These are phyloP conservation scores for Dunaliella primolecta DNA, from an alignment of 139 green algal genomes.

Conservation along the genomic window DNA sequence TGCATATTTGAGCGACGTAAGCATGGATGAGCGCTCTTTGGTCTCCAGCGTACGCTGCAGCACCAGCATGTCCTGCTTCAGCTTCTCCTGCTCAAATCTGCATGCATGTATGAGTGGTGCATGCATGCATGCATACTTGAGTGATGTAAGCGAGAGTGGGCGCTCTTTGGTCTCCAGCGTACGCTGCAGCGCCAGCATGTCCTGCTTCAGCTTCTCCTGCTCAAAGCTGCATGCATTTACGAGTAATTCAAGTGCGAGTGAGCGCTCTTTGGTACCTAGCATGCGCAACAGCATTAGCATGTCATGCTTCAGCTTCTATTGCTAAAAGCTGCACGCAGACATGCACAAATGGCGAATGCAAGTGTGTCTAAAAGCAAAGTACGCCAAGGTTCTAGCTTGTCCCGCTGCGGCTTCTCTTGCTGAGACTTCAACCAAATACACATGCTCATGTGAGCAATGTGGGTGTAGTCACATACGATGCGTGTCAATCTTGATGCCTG, in stretches of 20 bases:
- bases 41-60: slow-evolving; percentile 45
- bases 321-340: slow-evolving; percentile 42
- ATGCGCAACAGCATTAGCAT: slow-evolving; percentile 33
- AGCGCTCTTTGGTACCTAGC: slow-evolving; percentile 56
- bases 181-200: too few relatives aligned
- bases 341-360: too few relatives aligned
- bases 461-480: too few relatives aligned
- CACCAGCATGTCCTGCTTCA: slow-evolving; percentile 42
- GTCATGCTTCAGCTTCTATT: slow-evolving; percentile 51
- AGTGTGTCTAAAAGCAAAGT: too few relatives aligned
- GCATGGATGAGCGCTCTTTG: slow-evolving; percentile 44
- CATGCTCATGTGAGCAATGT: background rate
- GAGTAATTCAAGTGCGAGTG: background rate
- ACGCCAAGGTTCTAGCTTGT: too few relatives aligned
- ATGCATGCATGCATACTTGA: background rate
- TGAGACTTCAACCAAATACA: too few relatives aligned
- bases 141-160: background rate
- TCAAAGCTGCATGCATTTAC: slow-evolving; percentile 43
- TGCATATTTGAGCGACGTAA: background rate
- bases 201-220: slow-evolving; percentile 51
- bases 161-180: slow-evolving; percentile 55
- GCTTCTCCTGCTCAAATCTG: slow-evolving; percentile 46
- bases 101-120: too few relatives aligned
- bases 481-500: too few relatives aligned
- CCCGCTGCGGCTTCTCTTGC: too few relatives aligned